Base-by-base conservation (phyloP, 2,329 filamentous ascomycete genomes). In the Alternaria angustiovoidea region DNA sequence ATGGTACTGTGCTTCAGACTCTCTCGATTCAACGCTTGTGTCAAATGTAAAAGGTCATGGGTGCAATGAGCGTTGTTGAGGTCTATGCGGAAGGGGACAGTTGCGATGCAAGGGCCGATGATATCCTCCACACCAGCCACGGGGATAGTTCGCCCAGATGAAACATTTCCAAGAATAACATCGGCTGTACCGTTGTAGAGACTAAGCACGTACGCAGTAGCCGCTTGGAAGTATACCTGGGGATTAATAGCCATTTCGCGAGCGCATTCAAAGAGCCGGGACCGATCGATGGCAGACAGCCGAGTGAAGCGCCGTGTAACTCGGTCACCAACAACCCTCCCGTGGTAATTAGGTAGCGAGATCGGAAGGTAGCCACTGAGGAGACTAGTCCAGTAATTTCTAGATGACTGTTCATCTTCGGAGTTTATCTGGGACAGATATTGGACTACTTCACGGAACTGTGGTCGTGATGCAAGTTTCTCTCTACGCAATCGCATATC, bases 71-170 rank as follows among this genome's bases (percentile, higher is more conserved):
- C 80, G 8, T 82, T 81, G 1, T 80, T 79, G 0, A 90, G 69
- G 59, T 91, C 82, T 4, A 89, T 77, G n/a, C 92, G 85, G 1
- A 93, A 80, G 2, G 94, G 94, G 7, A 95, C 78, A 0, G 91
- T 90, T 1, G 89, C 83, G 51, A 97, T 88, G 68, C 91, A 95
- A 9, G 94, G 94, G 0, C 94, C 94, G 57, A 94, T 82, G 4
- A 94, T 85, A 1, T 86, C 81, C 63, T 96, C 92, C 34, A 96
- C 87, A 0, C 84, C 86, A 4, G 83, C 73, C 2, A 97, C 75
- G 0, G 91, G 86, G n/a, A 93, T 77, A 1, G 90, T 92, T 55
- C 94, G 85, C 2, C 93, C 93, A 9, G 93, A 96, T 12, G 91
- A 91, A 4, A 97, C 91, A 1, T 88, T 90, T 0, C 94, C 94